Percentiles rank a stretch among this genome's conserved stretches.
These are phyloP conservation scores for Punica granatum DNA, from an alignment of 345 rosid species.

Conservation along the genomic window DNA sequence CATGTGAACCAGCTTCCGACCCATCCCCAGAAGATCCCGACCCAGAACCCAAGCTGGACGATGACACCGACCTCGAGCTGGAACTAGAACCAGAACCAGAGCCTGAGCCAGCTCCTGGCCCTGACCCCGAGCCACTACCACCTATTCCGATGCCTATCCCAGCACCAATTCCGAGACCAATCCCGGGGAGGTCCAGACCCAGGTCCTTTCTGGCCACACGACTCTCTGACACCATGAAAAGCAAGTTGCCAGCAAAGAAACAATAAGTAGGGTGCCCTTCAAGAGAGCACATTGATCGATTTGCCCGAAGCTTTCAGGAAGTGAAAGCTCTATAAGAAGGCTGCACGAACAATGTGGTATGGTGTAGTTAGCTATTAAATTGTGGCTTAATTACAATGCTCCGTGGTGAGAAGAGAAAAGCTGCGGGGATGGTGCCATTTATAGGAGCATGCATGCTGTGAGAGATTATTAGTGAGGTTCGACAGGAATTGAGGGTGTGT, in stretches of 20 bases:
- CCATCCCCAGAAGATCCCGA: slow-evolving; percentile 44
- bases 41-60: slow-evolving; percentile 24
- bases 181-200: slow-evolving; percentile 32
- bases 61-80: slow-evolving; percentile 16
- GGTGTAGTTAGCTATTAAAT: no score
- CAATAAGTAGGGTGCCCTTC: slow-evolving; percentile 10
- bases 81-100: slow-evolving; percentile 23
- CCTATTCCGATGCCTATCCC: slow-evolving; percentile 34
- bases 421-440: neutral
- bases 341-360: neutral
- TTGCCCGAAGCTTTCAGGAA: no score
- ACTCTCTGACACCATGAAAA: slow-evolving; percentile 23
- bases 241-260: slow-evolving; percentile 7
- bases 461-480: neutral
- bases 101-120: slow-evolving; percentile 28
- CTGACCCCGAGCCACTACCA: slow-evolving; percentile 36
- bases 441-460: neutral
- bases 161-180: slow-evolving; percentile 36
- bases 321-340: neutral
- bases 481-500: neutral
- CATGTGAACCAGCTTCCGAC: slow-evolving; percentile 54
- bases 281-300: slow-evolving; percentile 14
- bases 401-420: neutral
- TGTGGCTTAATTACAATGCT: neutral
- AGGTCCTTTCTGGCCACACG: slow-evolving; percentile 44